Conservation (phyloP, 371 early-diverging fungal genomes). For the Blakeslea trispora region DNA sequence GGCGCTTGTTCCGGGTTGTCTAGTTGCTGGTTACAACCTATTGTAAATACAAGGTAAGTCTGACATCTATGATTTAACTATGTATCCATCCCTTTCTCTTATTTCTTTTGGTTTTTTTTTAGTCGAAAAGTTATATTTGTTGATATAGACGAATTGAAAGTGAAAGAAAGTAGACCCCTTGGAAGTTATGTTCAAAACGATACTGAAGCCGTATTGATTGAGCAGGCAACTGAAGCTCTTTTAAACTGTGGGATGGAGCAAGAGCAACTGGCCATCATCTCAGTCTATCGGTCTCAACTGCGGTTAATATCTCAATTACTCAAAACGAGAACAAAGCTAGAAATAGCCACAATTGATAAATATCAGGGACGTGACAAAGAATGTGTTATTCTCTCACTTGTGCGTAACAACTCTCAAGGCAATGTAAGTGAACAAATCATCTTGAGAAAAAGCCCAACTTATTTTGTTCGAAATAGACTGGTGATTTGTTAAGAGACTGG, state of each 20-base stretch:
- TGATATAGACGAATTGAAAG: conserved; percentile 75
- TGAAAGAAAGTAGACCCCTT: conserved; percentile 49
- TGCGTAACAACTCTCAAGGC: conserved; percentile 74
- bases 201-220: conserved; percentile 69
- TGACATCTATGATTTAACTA: conserved; percentile 1
- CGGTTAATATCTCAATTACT: conserved; percentile 56
- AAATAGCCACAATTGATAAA: conserved; percentile 86
- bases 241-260: conserved; percentile 66
- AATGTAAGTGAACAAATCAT: conserved; percentile 49
- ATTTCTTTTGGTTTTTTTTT: background rate
- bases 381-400: conserved; percentile 86
- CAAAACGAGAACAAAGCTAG: conserved; percentile 43
- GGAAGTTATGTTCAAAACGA: conserved; percentile 67
- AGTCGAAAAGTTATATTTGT: conserved; percentile 76
- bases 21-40: conserved; percentile 65
- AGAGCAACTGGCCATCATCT: conserved; percentile 76
- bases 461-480: conserved; percentile 51
- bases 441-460: background rate
- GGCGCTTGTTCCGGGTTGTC: conserved; percentile 9
- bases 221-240: conserved; percentile 54
- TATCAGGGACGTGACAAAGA: conserved; percentile 96
- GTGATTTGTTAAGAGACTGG: conserved; percentile 91
- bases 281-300: conserved; percentile 88
- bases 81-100: background rate
- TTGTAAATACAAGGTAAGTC: conserved; percentile 64